A percentile compares a stretch with the other conserved stretches of the same genome.
Conservation (phyloP, 2,329 filamentous ascomycete species). For the Metarhizium humberi region DNA sequence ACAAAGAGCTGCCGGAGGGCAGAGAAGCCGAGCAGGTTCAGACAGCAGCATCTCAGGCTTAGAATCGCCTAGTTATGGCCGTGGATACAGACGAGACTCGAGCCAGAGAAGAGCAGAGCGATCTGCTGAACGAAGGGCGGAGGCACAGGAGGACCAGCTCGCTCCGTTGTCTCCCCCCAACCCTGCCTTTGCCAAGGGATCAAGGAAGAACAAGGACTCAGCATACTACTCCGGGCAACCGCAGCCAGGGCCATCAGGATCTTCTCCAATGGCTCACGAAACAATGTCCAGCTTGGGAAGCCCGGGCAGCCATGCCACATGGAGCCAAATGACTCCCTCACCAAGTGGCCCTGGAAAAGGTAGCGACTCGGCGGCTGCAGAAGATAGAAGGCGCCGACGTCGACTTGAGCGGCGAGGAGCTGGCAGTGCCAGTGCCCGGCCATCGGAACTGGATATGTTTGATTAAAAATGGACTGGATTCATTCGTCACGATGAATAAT, state of each 20-base stretch:
- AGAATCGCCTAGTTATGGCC: slow-evolving; percentile 37
- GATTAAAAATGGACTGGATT: slow-evolving; percentile 14
- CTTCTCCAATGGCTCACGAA: slow-evolving; percentile 25
- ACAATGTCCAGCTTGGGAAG: slow-evolving; percentile 40
- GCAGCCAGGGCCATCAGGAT: slow-evolving; percentile 33
- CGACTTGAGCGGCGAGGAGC: slow-evolving; percentile 42
- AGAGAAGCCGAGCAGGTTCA: slow-evolving; percentile 37
- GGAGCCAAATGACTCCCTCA: slow-evolving; percentile 43
- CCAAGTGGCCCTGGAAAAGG: slow-evolving; percentile 29
- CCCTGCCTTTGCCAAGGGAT: slow-evolving; percentile 44
- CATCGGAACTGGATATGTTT: slow-evolving; percentile 27
- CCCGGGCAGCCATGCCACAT: slow-evolving; percentile 41
- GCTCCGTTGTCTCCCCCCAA: slow-evolving; percentile 43
- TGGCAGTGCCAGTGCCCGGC: slow-evolving; percentile 25
- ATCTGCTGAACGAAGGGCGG: slow-evolving; percentile 35
- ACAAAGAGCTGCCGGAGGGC: slow-evolving; percentile 32
- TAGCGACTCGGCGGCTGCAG: slow-evolving; percentile 27
- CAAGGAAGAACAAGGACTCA: slow-evolving; percentile 45
- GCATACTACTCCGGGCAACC: slow-evolving; percentile 49
- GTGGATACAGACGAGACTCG: slow-evolving; percentile 45
- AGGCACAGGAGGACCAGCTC: slow-evolving; percentile 31
- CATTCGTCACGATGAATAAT: not conserved
- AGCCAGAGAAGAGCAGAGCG: slow-evolving; percentile 36
- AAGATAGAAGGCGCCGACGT: slow-evolving; percentile 45
- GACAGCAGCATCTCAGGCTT: slow-evolving; percentile 47